Evolutionary conservation across 2,329 filamentous ascomycete species (phyloP).

Genomic region (Daldinia sp.): DNA sequence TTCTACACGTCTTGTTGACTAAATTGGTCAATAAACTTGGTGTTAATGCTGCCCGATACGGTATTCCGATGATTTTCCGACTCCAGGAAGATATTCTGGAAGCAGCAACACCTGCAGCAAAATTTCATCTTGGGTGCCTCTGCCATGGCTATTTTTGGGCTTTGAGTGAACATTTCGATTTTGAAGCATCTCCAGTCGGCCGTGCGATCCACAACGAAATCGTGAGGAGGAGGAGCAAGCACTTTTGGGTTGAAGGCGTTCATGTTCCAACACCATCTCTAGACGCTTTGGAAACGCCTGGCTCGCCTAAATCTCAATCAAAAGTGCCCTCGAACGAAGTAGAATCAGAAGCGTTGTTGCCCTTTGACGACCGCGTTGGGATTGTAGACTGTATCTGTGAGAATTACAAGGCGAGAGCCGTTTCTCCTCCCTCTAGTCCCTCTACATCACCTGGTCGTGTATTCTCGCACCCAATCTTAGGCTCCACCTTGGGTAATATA

Average conservation of each 20-base stretch:
- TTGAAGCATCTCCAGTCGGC: slow-evolving; percentile 74
- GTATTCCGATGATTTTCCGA: slow-evolving; percentile 87
- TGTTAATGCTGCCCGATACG: slow-evolving; percentile 80
- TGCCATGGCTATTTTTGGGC: slow-evolving; percentile 91
- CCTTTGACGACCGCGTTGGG: slow-evolving; percentile 76
- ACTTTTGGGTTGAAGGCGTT: slow-evolving; percentile 81
- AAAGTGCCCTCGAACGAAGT: slow-evolving; percentile 61
- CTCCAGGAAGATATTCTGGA: slow-evolving; percentile 84
- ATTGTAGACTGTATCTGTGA: slow-evolving; percentile 79
- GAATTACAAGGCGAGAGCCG: slow-evolving; percentile 69
- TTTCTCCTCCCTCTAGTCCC: slow-evolving; percentile 74
- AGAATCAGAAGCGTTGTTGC: slow-evolving; percentile 70
- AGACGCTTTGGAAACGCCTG: slow-evolving; percentile 66
- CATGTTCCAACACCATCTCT: slow-evolving; percentile 73
- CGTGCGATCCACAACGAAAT: slow-evolving; percentile 80
- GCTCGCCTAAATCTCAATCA: slow-evolving; percentile 53
- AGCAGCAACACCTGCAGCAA: slow-evolving; percentile 70
- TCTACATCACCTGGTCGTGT: slow-evolving; percentile 72
- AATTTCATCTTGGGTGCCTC: slow-evolving; percentile 82
- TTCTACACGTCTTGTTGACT: slow-evolving; percentile 79
- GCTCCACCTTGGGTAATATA: slow-evolving; percentile 54
- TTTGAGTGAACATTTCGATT: slow-evolving; percentile 78
- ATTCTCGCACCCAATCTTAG: slow-evolving; percentile 69
- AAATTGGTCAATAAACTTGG: slow-evolving; percentile 80
- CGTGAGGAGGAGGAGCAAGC: slow-evolving; percentile 72